Evolutionary conservation across 139 green algal genomes (phyloP).

Genomic region (Coelastrella sp.): DNA sequence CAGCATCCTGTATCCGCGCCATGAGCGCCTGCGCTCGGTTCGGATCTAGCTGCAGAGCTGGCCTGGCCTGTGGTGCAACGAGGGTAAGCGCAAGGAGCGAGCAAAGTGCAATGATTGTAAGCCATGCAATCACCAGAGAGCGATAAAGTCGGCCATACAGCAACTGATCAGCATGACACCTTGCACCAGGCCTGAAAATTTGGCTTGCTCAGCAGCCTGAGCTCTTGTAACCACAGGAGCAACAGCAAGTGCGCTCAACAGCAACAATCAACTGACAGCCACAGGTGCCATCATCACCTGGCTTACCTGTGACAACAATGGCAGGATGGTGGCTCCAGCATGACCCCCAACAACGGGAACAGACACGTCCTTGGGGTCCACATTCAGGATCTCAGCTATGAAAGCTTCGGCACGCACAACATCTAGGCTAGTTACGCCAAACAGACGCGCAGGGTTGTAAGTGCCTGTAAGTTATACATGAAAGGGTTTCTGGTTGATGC

Average conservation of each 20-base stretch:
- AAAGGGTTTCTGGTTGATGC: neutral
- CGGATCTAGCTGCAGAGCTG: conserved; percentile 29
- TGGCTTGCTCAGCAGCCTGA: too few relatives aligned
- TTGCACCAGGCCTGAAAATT: too few relatives aligned
- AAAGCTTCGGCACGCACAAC: conserved; percentile 89
- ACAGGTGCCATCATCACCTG: neutral
- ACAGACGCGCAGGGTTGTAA: conserved; percentile 87
- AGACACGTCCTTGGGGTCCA: conserved; percentile 81
- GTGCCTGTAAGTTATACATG: conserved; percentile 63
- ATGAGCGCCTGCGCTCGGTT: conserved; percentile 50
- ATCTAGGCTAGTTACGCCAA: conserved; percentile 94
- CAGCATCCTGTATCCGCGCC: conserved; percentile 86
- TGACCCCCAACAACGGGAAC: conserved; percentile 98
- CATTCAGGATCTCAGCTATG: conserved; percentile 63
- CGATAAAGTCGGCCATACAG: too few relatives aligned
- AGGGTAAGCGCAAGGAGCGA: neutral
- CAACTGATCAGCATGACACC: too few relatives aligned
- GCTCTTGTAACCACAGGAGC: neutral
- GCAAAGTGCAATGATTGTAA: too few relatives aligned
- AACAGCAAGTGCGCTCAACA: neutral
- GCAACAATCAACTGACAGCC: neutral
- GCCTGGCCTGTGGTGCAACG: conserved; percentile 30
- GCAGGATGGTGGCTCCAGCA: conserved; percentile 98
- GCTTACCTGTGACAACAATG: conserved; percentile 91
- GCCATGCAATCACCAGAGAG: too few relatives aligned